phyloP scores from a whole-genome alignment of 2,329 filamentous ascomycete genomes.

The Aspergillus sp. region DNA sequence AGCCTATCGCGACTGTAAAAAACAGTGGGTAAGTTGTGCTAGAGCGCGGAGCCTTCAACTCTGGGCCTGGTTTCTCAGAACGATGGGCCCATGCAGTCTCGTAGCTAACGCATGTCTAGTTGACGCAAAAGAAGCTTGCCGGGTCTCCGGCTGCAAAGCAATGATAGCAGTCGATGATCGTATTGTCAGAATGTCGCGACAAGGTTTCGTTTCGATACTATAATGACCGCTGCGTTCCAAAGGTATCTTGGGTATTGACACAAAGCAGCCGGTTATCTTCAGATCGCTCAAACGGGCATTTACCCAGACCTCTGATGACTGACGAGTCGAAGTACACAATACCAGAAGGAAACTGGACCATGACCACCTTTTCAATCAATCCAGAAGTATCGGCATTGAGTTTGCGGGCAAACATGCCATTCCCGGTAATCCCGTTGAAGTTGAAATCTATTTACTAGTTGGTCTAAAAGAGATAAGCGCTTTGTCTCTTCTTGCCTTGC shows the following conservation, averaged over 20 bases:
- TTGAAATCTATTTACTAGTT: neutral
- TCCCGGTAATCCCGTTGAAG: constrained; percentile 1
- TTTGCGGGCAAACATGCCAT: constrained; percentile 7
- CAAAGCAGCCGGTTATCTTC: neutral
- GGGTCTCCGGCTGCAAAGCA: constrained; percentile 5
- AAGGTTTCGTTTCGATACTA: too few species aligned
- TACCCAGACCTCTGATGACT: neutral
- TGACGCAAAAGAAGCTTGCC: constrained; percentile 31
- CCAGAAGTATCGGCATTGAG: neutral
- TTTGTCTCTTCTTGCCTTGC: constrained; percentile 6
- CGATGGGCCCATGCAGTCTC: neutral
- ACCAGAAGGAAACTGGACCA: neutral
- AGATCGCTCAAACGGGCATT: neutral
- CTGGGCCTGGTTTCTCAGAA: neutral
- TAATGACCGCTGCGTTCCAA: too few species aligned
- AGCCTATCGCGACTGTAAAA: constrained; percentile 92
- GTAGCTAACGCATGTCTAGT: constrained; percentile 18
- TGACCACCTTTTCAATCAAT: neutral
- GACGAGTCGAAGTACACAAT: neutral
- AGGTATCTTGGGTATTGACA: neutral
- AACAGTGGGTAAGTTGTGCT: constrained; percentile 72
- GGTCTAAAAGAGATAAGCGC: constrained; percentile 7
- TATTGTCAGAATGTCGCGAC: too few species aligned
- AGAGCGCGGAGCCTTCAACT: neutral
- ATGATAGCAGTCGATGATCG: neutral